Percentiles rank a stretch among this genome's conserved stretches.
Evolutionary conservation across 2,329 filamentous ascomycete genomes (phyloP).

Genomic region (Zymoseptoria brevis): DNA sequence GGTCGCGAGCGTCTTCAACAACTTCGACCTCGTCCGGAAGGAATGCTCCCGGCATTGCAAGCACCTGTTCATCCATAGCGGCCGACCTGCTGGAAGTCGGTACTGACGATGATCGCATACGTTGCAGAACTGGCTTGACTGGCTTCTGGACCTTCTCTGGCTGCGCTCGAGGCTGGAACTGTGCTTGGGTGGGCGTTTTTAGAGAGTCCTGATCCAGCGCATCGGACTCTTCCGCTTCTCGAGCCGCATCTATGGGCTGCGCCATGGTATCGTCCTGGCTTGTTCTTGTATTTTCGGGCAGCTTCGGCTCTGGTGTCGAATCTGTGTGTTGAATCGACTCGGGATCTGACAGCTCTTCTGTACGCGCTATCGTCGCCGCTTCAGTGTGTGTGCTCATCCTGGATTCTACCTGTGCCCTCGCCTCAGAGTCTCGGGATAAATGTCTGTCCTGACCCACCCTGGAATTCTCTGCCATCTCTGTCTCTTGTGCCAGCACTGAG

Average conservation of each 20-base stretch:
- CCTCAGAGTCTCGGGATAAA: not conserved
- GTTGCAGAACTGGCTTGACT: slow-evolving; percentile 13
- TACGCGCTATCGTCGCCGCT: not conserved
- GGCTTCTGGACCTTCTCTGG: not conserved
- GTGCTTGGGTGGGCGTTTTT: not conserved
- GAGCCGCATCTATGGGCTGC: not conserved
- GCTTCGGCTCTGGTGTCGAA: not conserved
- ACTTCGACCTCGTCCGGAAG: slow-evolving; percentile 5
- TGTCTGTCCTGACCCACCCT: not conserved
- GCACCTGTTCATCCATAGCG: not conserved
- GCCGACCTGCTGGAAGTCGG: slow-evolving; percentile 6
- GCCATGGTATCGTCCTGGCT: not conserved
- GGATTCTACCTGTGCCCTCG: not conserved
- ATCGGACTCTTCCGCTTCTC: slow-evolving; percentile 1
- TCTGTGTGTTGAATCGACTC: not conserved
- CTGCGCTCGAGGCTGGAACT: not conserved
- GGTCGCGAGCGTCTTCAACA: slow-evolving; percentile 1
- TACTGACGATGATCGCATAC: slow-evolving; percentile 21
- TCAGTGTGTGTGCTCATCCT: not conserved
- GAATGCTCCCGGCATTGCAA: slow-evolving; percentile 3
- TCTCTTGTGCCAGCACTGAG: not conserved
- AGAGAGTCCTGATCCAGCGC: not conserved
- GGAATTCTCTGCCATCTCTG: not conserved
- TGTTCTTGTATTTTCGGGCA: not conserved
- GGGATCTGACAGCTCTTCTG: not conserved